Base-by-base conservation (phyloP, 2,329 filamentous ascomycete genomes). In the Xylariales sp. region DNA sequence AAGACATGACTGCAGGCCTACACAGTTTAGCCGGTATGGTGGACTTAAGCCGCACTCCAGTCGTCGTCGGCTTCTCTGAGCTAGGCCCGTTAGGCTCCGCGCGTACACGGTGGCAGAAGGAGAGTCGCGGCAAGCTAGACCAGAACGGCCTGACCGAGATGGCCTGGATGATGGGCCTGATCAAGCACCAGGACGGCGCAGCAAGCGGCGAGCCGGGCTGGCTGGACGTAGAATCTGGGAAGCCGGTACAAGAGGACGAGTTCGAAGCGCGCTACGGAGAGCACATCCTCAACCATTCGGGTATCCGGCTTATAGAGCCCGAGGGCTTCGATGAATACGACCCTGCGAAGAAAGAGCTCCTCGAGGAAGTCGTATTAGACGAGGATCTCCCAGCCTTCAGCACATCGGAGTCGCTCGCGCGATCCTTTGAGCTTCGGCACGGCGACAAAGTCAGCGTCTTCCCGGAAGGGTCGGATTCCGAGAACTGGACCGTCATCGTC, bases 141-240 rank as follows among this genome's bases (percentile, higher is more conserved):
- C 89, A 98, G 12, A 95, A 99, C 81, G 96, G 96, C 39, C 97
- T 95, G 76, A 91, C 98, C 67, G 96, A 99, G 82, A 99, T 99
- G 96, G 94, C 96, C 34, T 99, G 96, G 96, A 93, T 99, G 81
- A 99, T 98, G 95, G 96, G 96, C 77, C 89, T 98, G 66, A 97
- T 99, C 85, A 97, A 95, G 87, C 97, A 99, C 81, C 93, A 97
- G 85, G 97, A 98, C 75, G 96, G 95, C n/a, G 90, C 90, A 30
- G 89, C 98, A 79, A 98, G 98, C 85, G 96, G 95, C 79, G 92
- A 97, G 84, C 92, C 92, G 71, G 96, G 96, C 74, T 99, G 93
- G 93, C 93, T 99, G 65, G 96, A 99, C 77, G 87, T 89, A 79
- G 98, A 98, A 87, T 90, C 93, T 59, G 93, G 93, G 53, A 94